Conservation (phyloP, 2,329 filamentous ascomycete species). For the Xylaria sp. region DNA sequence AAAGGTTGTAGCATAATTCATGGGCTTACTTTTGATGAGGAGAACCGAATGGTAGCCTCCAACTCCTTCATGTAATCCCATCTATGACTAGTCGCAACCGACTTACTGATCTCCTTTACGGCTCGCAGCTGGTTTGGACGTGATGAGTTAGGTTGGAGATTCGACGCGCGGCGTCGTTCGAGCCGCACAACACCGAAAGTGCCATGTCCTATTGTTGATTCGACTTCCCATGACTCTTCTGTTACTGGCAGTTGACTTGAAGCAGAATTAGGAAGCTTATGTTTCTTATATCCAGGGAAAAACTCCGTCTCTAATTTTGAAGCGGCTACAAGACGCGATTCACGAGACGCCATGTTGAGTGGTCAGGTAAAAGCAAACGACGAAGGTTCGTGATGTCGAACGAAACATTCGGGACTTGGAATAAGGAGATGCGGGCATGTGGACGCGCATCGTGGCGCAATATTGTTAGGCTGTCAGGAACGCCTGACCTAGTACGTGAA, state of each 20-base stretch:
- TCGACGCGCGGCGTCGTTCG: neutral
- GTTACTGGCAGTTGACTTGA: neutral
- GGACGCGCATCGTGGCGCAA: neutral
- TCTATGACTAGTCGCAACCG: neutral
- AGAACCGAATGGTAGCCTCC: conserved; percentile 6
- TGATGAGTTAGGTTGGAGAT: neutral
- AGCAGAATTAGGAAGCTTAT: neutral
- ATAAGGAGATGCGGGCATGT: neutral
- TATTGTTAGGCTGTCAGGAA: conserved; percentile 3
- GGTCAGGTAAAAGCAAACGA: neutral
- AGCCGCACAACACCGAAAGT: conserved; percentile 16
- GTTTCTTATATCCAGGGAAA: neutral
- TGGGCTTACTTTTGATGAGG: neutral
- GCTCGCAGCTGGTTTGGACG: neutral
- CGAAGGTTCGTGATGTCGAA: no score
- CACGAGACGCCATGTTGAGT: conserved; percentile 1
- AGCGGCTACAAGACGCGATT: conserved; percentile 5
- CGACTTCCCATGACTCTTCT: conserved; percentile 12
- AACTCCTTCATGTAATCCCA: conserved; percentile 17
- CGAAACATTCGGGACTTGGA: no score
- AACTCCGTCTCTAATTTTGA: conserved; percentile 11
- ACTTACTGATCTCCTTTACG: conserved; percentile 14
- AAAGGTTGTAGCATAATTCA: neutral
- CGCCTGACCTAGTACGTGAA: neutral
- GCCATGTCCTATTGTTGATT: conserved; percentile 8